A percentile compares a stretch with the other conserved stretches of the same genome.
Evolutionary conservation across 352 stramenopile genomes (phyloP).

Genomic region (Phytophthora pistaciae): DNA sequence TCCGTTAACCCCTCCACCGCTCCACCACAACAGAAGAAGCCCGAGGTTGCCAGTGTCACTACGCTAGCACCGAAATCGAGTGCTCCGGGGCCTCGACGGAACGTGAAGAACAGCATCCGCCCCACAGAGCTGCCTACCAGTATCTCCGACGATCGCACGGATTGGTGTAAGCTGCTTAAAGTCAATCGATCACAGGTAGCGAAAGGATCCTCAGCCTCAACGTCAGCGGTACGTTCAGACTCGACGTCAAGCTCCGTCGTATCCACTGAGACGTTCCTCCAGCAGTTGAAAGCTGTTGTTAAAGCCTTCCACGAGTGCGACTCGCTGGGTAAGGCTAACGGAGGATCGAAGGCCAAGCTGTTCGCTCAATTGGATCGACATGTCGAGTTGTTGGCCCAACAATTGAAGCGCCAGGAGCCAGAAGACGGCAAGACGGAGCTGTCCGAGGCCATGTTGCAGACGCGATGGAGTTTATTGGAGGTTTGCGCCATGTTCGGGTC

Average conservation of each 20-base stretch:
- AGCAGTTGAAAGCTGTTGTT: constrained; percentile 61
- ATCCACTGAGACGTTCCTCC: constrained; percentile 55
- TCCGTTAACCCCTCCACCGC: constrained; percentile 3
- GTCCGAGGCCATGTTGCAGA: constrained; percentile 44
- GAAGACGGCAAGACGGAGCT: constrained; percentile 20
- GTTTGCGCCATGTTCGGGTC: constrained; percentile 59
- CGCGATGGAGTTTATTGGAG: constrained; percentile 64
- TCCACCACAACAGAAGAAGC: constrained; percentile 1
- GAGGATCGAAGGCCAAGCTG: constrained; percentile 34
- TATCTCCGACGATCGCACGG: constrained; percentile 70
- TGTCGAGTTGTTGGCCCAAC: constrained; percentile 51
- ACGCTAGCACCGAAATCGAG: not conserved
- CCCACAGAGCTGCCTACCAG: constrained; percentile 54
- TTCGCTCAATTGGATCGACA: constrained; percentile 67
- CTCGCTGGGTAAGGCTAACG: constrained; percentile 12
- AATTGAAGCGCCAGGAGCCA: constrained; percentile 52
- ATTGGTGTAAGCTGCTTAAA: constrained; percentile 77
- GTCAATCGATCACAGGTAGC: constrained; percentile 24
- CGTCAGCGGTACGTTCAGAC: not conserved
- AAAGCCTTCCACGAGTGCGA: constrained; percentile 55
- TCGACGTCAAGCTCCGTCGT: constrained; percentile 8
- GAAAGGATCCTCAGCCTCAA: not conserved
- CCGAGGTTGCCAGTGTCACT: not conserved
- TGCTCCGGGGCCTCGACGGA: constrained; percentile 6
- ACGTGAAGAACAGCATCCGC: constrained; percentile 47